Percentiles rank a stretch among this genome's conserved stretches.
These are phyloP conservation scores for Haematococcus lacustris DNA, from an alignment of 139 green algal genomes.

Conservation along the genomic window DNA sequence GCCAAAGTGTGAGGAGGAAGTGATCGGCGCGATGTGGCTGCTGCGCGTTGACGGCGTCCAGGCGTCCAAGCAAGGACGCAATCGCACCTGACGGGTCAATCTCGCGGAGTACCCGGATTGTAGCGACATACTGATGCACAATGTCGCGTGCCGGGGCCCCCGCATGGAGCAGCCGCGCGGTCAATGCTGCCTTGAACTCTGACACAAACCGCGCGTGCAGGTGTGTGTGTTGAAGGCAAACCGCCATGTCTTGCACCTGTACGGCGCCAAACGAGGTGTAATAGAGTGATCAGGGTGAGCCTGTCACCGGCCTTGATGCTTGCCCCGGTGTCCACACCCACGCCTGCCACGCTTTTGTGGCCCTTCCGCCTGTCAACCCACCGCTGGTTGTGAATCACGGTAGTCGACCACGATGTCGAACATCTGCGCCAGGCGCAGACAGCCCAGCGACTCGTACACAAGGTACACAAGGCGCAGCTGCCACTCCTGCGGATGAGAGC, in stretches of 20 bases:
- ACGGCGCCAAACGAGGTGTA: too few relatives aligned
- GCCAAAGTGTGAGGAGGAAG: too few relatives aligned
- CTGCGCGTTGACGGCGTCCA: background rate
- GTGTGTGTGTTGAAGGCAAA: conserved; percentile 42
- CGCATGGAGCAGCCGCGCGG: conserved; percentile 71
- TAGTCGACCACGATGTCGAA: conserved; percentile 92
- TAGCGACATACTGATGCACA: conserved; percentile 81
- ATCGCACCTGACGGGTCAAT: too few relatives aligned
- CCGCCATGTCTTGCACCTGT: conserved; percentile 51
- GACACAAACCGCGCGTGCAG: background rate
- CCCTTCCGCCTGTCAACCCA: too few relatives aligned
- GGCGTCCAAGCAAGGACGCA: too few relatives aligned
- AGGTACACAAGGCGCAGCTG: conserved; percentile 55
- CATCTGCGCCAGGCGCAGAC: conserved; percentile 59
- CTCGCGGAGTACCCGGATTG: conserved; percentile 46
- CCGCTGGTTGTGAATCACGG: conserved; percentile 54
- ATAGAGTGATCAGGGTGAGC: too few relatives aligned
- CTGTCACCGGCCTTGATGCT: too few relatives aligned
- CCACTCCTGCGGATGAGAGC: conserved; percentile 41
- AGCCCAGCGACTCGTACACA: conserved; percentile 64
- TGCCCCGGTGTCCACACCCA: too few relatives aligned
- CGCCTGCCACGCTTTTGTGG: too few relatives aligned
- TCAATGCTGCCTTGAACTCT: conserved; percentile 14
- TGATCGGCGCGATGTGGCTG: background rate
- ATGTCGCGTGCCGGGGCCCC: conserved; percentile 88